Conservation (phyloP, 1,139 yeast species). For the Protomyces macrosporus region DNA sequence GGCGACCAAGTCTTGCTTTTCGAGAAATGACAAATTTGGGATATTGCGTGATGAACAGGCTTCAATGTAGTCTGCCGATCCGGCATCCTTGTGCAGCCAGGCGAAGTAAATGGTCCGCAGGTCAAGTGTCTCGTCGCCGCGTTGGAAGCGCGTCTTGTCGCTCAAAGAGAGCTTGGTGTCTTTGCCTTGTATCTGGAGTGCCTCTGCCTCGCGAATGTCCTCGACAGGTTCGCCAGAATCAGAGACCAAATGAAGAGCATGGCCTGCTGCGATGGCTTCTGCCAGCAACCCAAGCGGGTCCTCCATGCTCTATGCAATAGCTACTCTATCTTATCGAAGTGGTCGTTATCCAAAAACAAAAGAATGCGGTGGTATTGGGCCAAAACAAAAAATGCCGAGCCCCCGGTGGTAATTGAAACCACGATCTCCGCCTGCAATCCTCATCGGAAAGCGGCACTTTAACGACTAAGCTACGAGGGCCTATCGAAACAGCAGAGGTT, state of each 20-base stretch:
- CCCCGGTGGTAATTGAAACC: slow-evolving; percentile 1
- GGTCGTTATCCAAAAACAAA: background rate
- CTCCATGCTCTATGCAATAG: background rate
- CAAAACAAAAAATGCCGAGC: background rate
- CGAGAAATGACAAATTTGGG: slow-evolving; percentile 72
- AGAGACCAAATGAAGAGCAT: background rate
- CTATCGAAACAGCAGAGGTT: background rate
- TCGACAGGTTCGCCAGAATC: background rate
- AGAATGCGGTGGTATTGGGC: background rate
- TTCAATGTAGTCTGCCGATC: slow-evolving; percentile 75
- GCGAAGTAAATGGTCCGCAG: slow-evolving; percentile 68
- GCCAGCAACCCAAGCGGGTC: background rate
- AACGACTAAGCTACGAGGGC: slow-evolving; percentile 1
- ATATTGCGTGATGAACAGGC: slow-evolving; percentile 63
- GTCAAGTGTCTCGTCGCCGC: slow-evolving; percentile 40
- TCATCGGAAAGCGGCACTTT: background rate
- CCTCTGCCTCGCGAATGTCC: background rate
- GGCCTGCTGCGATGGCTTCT: background rate
- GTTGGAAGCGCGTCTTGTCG: slow-evolving; percentile 7
- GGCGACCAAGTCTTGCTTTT: slow-evolving; percentile 58
- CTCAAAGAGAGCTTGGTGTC: background rate
- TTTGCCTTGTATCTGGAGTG: background rate
- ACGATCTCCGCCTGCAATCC: slow-evolving; percentile 3
- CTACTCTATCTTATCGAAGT: background rate
- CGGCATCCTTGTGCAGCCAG: slow-evolving; percentile 69